Percentiles rank a stretch among this genome's conserved stretches.
These are phyloP conservation scores for Teratosphaeria viscida DNA, from an alignment of 2,329 filamentous ascomycete species.

Conservation along the genomic window DNA sequence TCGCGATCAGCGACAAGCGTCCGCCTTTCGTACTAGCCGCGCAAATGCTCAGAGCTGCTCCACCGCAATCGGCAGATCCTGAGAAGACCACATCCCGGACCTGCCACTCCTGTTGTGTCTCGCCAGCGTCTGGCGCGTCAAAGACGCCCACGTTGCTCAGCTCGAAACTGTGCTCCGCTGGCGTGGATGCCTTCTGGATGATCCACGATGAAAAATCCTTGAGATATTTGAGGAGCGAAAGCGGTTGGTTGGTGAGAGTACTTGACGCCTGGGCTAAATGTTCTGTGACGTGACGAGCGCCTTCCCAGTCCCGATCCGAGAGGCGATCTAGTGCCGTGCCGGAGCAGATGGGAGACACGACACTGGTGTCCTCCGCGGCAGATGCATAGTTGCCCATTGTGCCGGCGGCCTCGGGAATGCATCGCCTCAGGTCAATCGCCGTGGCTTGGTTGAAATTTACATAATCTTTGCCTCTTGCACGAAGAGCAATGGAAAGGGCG, in stretches of 20 bases:
- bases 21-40: constrained; percentile 32
- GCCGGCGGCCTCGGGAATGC: constrained; percentile 21
- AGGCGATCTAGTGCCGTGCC: background rate
- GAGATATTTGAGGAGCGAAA: constrained; percentile 35
- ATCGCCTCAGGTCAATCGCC: constrained; percentile 33
- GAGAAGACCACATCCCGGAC: constrained; percentile 34
- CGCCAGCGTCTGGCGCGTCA: background rate
- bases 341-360: background rate
- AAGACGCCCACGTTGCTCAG: constrained; percentile 1
- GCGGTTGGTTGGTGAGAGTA: constrained; percentile 29
- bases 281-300: constrained; percentile 23
- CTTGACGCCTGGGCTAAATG: constrained; percentile 23
- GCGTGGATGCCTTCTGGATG: constrained; percentile 27
- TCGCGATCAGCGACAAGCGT: constrained; percentile 28
- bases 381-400: constrained; percentile 30
- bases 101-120: constrained; percentile 2
- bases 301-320: constrained; percentile 23
- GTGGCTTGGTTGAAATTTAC: constrained; percentile 30
- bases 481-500: constrained; percentile 26
- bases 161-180: background rate
- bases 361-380: background rate
- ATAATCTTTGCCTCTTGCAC: constrained; percentile 4
- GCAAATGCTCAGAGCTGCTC: constrained; percentile 32
- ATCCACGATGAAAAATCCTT: constrained; percentile 32
- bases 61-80: constrained; percentile 33